Evolutionary conservation across 2,329 filamentous ascomycete species (phyloP).

Genomic region (Sporothrix humicola): DNA sequence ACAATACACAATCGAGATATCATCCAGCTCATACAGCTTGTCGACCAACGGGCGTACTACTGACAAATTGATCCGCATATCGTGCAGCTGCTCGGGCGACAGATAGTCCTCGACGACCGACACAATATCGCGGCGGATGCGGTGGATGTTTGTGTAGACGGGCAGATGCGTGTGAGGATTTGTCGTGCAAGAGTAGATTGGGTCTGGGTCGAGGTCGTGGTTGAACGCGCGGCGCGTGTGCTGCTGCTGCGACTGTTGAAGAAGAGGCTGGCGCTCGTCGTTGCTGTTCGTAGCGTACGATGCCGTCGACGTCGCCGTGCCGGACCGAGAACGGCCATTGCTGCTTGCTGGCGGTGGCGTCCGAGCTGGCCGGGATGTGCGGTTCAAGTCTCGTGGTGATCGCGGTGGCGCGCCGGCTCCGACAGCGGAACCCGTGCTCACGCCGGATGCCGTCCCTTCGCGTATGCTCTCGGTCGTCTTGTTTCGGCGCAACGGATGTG

Average conservation of each 20-base stretch:
- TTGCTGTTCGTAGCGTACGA: not conserved
- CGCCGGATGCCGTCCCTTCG: not conserved
- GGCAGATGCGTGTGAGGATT: slow-evolving; percentile 68
- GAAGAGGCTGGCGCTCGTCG: slow-evolving; percentile 36
- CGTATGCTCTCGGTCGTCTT: slow-evolving; percentile 9
- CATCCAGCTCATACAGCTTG: slow-evolving; percentile 77
- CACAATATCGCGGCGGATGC: slow-evolving; percentile 68
- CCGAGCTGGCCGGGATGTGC: slow-evolving; percentile 1
- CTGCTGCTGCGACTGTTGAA: slow-evolving; percentile 7
- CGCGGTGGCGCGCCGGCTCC: not conserved
- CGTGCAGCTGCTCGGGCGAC: slow-evolving; percentile 76
- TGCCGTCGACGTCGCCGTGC: slow-evolving; percentile 5
- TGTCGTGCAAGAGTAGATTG: slow-evolving; percentile 59
- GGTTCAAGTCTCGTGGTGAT: not conserved
- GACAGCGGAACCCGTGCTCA: not conserved
- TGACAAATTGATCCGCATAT: slow-evolving; percentile 79
- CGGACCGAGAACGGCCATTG: slow-evolving; percentile 17
- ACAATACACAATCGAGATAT: slow-evolving; percentile 85
- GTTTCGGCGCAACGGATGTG: slow-evolving; percentile 14
- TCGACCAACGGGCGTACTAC: slow-evolving; percentile 84
- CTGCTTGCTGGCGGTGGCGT: slow-evolving; percentile 3
- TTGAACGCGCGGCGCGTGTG: slow-evolving; percentile 45
- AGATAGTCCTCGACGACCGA: slow-evolving; percentile 67
- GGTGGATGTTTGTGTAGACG: slow-evolving; percentile 79
- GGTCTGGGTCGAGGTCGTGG: slow-evolving; percentile 48